Conservation (phyloP, 768 basidiomycete species). For the Leccinellum albellum region DNA sequence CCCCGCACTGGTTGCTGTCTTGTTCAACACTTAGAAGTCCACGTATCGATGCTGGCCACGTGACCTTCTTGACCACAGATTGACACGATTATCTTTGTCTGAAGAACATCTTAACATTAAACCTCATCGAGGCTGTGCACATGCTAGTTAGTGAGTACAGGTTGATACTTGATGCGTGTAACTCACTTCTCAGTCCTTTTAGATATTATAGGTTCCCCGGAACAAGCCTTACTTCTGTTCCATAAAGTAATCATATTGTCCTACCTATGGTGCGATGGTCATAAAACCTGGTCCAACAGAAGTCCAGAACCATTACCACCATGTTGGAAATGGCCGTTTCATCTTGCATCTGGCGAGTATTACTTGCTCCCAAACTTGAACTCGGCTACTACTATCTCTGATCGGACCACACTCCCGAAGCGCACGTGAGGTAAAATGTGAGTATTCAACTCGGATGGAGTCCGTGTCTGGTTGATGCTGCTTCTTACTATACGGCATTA, state of each 20-base stretch:
- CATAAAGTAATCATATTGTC: not conserved
- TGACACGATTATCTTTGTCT: conserved; percentile 18
- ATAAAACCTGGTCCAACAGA: not conserved
- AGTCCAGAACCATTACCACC: not conserved
- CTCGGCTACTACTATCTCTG: not conserved
- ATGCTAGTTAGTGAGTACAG: conserved; percentile 18
- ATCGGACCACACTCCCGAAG: not conserved
- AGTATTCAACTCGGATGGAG: not conserved
- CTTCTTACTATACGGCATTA: not conserved
- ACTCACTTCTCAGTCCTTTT: not conserved
- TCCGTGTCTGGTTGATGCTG: not conserved
- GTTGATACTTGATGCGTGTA: too few species aligned
- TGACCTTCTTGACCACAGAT: conserved; percentile 5
- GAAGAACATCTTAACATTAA: not conserved
- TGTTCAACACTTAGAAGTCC: conserved; percentile 7
- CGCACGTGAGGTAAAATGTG: not conserved
- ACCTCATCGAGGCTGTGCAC: conserved; percentile 12
- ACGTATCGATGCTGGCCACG: conserved; percentile 7
- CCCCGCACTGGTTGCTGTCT: not conserved
- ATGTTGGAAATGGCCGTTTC: not conserved
- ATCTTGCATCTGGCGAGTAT: not conserved
- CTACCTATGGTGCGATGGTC: not conserved
- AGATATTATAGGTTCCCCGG: conserved; percentile 14
- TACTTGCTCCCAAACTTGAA: not conserved
- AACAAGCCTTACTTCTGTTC: not conserved